phyloP scores from a whole-genome alignment of 768 basidiomycete genomes.

The Auriscalpium vulgare region DNA sequence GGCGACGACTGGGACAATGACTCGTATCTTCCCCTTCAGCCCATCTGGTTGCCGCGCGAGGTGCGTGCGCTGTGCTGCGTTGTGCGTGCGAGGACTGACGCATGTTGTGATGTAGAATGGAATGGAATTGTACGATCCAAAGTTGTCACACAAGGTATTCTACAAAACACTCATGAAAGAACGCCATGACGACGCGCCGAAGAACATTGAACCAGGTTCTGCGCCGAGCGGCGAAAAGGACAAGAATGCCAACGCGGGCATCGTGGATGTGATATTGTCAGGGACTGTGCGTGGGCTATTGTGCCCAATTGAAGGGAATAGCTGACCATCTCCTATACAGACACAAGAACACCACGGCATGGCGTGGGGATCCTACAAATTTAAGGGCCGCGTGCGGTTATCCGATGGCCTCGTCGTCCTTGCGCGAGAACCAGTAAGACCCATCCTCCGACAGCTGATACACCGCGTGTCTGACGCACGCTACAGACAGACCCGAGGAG shows the following conservation, averaged over 20 bases:
- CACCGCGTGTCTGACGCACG: neutral
- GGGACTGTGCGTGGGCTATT: slow-evolving; percentile 5
- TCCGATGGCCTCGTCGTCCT: slow-evolving; percentile 14
- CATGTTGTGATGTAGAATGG: neutral
- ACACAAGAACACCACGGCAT: neutral
- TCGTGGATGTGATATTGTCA: slow-evolving; percentile 12
- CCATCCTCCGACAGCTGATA: neutral
- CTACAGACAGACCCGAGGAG: neutral
- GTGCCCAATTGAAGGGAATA: neutral
- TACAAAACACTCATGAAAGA: slow-evolving; percentile 5
- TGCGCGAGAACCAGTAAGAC: slow-evolving; percentile 5
- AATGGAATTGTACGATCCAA: neutral
- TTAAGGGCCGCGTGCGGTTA: slow-evolving; percentile 10
- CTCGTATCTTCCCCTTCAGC: neutral
- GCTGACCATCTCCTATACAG: neutral
- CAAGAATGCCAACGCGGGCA: neutral
- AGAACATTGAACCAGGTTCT: neutral
- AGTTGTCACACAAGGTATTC: neutral
- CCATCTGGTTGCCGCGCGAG: slow-evolving; percentile 3
- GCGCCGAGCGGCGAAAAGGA: neutral
- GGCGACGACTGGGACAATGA: neutral
- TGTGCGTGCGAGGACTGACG: too few relatives aligned
- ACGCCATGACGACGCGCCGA: neutral
- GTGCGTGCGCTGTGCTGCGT: neutral
- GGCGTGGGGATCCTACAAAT: slow-evolving; percentile 8